These are phyloP conservation scores for Asterophora lycoperdoides DNA, from an alignment of 768 basidiomycete genomes.

Conservation along the genomic window DNA sequence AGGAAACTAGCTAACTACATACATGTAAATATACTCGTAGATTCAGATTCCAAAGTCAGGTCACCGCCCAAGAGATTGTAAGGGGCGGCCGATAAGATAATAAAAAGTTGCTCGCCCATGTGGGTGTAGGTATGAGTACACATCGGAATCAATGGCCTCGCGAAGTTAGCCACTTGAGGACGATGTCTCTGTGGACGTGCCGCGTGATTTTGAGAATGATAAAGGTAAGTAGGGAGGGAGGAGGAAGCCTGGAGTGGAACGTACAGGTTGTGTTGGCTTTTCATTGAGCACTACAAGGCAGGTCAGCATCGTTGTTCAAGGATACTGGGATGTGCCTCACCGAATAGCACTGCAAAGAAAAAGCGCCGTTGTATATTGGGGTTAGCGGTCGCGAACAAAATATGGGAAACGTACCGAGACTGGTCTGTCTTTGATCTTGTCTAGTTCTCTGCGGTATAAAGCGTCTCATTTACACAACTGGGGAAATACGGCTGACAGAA, in stretches of 20 bases:
- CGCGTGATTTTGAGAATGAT: too few relatives aligned
- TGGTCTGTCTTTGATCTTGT: constrained; percentile 73
- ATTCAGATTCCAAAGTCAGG: too few relatives aligned
- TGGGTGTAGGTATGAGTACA: constrained; percentile 4
- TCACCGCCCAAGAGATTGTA: too few relatives aligned
- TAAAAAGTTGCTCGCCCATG: too few relatives aligned
- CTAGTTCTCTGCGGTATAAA: constrained; percentile 51
- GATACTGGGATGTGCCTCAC: constrained; percentile 32
- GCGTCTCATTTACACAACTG: not conserved
- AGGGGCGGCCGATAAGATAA: too few relatives aligned
- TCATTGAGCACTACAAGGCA: constrained; percentile 81
- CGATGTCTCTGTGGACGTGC: constrained; percentile 63
- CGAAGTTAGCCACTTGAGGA: constrained; percentile 81
- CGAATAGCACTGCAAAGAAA: constrained; percentile 63
- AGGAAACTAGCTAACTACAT: not conserved
- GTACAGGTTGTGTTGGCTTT: constrained; percentile 89
- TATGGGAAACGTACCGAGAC: constrained; percentile 68
- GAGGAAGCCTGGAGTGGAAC: constrained; percentile 20
- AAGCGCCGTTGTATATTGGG: not conserved
- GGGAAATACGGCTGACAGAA: not conserved
- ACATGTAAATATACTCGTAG: not conserved
- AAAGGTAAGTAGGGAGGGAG: not conserved
- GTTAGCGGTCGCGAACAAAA: not conserved
- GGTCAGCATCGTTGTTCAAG: constrained; percentile 1
- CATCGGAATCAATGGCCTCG: constrained; percentile 52